phyloP scores from a whole-genome alignment of 2,329 filamentous ascomycete species.

The Neonectria neomacrospora region DNA sequence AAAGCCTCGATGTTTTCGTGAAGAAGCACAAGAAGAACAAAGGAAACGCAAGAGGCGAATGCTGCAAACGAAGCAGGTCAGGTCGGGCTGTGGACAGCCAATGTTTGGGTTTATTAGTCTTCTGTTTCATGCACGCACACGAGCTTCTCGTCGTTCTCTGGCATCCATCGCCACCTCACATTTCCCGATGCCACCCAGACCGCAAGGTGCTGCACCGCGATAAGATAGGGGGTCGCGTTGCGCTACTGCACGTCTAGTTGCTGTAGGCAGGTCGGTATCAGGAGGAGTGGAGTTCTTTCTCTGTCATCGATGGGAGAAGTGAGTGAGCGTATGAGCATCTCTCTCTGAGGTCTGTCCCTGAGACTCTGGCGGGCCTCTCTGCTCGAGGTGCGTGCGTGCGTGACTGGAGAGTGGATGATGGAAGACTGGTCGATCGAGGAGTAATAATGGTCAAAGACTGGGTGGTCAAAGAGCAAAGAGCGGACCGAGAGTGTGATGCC shows the following conservation, averaged over 20 bases:
- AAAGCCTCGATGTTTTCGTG: too few species aligned
- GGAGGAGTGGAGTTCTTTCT: background rate
- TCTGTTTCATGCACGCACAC: constrained; percentile 37
- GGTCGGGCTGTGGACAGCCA: background rate
- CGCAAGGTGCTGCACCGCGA: constrained; percentile 23
- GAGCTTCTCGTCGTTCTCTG: constrained; percentile 20
- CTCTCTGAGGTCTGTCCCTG: background rate
- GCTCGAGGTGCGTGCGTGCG: background rate
- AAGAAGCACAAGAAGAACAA: background rate
- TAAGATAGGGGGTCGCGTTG: constrained; percentile 33
- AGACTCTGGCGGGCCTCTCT: background rate
- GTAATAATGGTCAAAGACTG: too few species aligned
- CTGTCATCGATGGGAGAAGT: too few species aligned
- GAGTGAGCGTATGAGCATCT: too few species aligned
- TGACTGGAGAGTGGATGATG: too few species aligned
- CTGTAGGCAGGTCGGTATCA: constrained; percentile 24
- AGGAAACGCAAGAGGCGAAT: background rate
- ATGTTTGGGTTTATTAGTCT: constrained; percentile 25
- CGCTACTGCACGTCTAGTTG: constrained; percentile 29
- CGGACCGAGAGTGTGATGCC: background rate
- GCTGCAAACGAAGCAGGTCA: background rate
- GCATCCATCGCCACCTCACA: constrained; percentile 8
- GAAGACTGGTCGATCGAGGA: background rate
- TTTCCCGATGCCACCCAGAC: background rate
- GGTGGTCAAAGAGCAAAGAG: too few species aligned